Base-by-base conservation (phyloP, 176 grass and related monocot genomes). In the Stipa capillata region DNA sequence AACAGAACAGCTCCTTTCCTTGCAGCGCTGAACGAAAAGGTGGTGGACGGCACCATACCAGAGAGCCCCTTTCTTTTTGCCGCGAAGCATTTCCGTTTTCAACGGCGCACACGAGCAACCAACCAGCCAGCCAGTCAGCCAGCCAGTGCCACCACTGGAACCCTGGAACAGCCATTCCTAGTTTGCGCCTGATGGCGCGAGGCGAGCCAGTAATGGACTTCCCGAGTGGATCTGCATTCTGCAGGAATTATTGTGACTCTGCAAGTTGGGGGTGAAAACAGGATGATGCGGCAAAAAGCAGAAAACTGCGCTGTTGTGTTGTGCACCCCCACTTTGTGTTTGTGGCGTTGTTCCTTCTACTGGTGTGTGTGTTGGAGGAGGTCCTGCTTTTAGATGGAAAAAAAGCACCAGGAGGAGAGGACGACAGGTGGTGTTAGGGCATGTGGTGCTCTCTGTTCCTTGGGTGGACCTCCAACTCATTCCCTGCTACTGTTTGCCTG, bases 381-480 rank as follows among this genome's bases (percentile, higher is more conserved):
- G 17, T 14, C 33, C 9, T 10, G n/a, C 51, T 41, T 82, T 66
- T 63, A 4, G 40, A 50, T 28, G 42, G n/a, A 13, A 53, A n/a
- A 27, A 69, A 35, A 24, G 8, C 14, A 49, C 5, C 6, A 72
- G 64, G 17, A 71, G 28, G 57, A 29, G 35, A 48, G 33, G 10
- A 57, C 3, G 21, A 31, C n/a, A n/a, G n/a, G n/a, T n/a, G n/a
- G n/a, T n/a, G n/a, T n/a, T 49, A 43, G 31, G 60, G 65, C 83
- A 85, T 79, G 72, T 51, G 79, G 79, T 79, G 78, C 79, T 21
- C 63, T 20, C 62, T 50, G 62, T 77, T 71, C 78, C 25, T 27
- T 31, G 89, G 89, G 91, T 90, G 91, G 85, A 90, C 72, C 70
- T 65, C 49, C 69, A 48, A 89, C 34, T 86, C 78, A 62, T 63